These are phyloP conservation scores for Aphanomyces stellatus DNA, from an alignment of 352 stramenopile species.

Conservation along the genomic window DNA sequence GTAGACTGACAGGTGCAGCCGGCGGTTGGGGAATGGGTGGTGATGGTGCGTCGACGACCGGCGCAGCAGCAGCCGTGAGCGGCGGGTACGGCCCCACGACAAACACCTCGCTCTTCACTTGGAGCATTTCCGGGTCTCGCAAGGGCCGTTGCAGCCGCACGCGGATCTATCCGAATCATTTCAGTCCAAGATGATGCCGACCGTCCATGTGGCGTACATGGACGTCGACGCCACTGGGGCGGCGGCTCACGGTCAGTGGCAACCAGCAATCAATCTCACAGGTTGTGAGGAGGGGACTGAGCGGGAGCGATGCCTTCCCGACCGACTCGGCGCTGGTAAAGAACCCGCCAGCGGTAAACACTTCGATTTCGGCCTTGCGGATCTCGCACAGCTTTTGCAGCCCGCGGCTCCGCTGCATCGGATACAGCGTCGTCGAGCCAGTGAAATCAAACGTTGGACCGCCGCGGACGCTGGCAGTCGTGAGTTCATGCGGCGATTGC, in stretches of 20 bases:
- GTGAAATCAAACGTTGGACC: slow-evolving; percentile 14
- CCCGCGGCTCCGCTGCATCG: slow-evolving; percentile 46
- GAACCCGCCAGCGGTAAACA: slow-evolving; percentile 52
- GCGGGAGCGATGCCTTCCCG: slow-evolving; percentile 30
- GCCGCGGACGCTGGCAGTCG: slow-evolving; percentile 33
- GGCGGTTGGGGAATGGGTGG: not conserved
- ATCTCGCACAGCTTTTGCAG: slow-evolving; percentile 73
- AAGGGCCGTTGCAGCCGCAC: slow-evolving; percentile 49
- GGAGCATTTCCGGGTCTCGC: slow-evolving; percentile 47
- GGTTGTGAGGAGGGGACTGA: not conserved
- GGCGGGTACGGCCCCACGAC: slow-evolving; percentile 46
- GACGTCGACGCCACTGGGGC: slow-evolving; percentile 49
- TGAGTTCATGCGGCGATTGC: slow-evolving; percentile 42
- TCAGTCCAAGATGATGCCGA: not conserved
- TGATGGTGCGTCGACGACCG: slow-evolving; percentile 11
- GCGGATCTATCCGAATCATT: slow-evolving; percentile 30
- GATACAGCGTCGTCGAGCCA: slow-evolving; percentile 34
- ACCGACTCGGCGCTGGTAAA: slow-evolving; percentile 61
- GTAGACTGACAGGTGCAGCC: not conserved
- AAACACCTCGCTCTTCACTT: slow-evolving; percentile 38
- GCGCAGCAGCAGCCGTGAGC: not conserved
- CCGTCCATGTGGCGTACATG: slow-evolving; percentile 37
- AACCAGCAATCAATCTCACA: slow-evolving; percentile 44
- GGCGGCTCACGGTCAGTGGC: slow-evolving; percentile 63
- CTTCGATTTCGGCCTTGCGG: slow-evolving; percentile 69